Conservation (phyloP, 352 stramenopile species). For the Phytophthora sansomeana region DNA sequence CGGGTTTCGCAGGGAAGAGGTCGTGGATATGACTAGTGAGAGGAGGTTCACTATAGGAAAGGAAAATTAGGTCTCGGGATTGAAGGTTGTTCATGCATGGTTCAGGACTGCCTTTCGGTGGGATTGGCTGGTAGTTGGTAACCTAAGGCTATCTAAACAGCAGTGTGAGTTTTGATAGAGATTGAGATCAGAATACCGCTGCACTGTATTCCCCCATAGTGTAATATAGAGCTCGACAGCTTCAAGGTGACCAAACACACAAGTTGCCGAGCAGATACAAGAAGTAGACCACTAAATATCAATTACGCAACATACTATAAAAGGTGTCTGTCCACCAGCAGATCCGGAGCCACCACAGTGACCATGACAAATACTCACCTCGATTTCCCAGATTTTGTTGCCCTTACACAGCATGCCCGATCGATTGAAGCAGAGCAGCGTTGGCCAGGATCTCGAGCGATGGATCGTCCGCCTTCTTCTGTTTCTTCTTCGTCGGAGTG, state of each 20-base stretch:
- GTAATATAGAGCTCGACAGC: too few relatives aligned
- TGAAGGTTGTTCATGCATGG: too few relatives aligned
- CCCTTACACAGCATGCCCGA: constrained; percentile 48
- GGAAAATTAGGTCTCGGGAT: too few relatives aligned
- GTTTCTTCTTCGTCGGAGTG: constrained; percentile 8
- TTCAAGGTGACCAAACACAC: neutral
- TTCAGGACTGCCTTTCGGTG: too few relatives aligned
- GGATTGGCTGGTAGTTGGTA: too few relatives aligned
- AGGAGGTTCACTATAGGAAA: neutral
- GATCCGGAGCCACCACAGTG: neutral
- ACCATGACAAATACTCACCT: constrained; percentile 15
- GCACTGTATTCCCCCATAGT: too few relatives aligned
- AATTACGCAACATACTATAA: constrained; percentile 25
- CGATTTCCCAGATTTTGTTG: neutral
- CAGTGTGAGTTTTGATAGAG: too few relatives aligned
- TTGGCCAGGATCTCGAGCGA: constrained; percentile 79
- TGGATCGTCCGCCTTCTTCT: constrained; percentile 47
- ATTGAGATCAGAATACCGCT: too few relatives aligned
- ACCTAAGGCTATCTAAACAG: too few relatives aligned
- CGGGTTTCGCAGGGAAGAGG: neutral
- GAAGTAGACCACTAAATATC: constrained; percentile 24
- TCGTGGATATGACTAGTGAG: neutral
- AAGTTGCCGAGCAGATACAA: constrained; percentile 2
- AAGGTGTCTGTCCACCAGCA: constrained; percentile 1
- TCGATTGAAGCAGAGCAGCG: constrained; percentile 72